Conservation (phyloP, 805 yeast genomes). For the Brettanomyces naardenensis region DNA sequence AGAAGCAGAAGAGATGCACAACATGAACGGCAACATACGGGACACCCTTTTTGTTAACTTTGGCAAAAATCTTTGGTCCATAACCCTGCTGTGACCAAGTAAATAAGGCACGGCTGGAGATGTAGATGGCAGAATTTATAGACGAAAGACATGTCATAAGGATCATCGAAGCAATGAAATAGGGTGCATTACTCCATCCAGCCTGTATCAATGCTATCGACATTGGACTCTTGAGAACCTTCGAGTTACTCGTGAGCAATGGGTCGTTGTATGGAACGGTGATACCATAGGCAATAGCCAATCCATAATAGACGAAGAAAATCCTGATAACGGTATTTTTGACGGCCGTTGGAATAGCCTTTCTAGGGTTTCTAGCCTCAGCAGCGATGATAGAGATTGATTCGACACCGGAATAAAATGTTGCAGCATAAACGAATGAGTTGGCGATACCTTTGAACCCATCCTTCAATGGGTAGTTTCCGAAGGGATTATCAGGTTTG, state of each 20-base stretch:
- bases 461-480: conserved; percentile 22
- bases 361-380: conserved; percentile 48
- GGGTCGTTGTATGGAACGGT: conserved; percentile 47
- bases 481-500: conserved; percentile 27
- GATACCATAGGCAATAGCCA: conserved; percentile 43
- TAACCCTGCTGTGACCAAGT: conserved; percentile 50
- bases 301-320: conserved; percentile 40
- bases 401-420: conserved; percentile 16
- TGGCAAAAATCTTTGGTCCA: conserved; percentile 49
- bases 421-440: conserved; percentile 10
- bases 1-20: conserved; percentile 43
- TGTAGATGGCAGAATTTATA: conserved; percentile 55
- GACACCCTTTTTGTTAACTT: conserved; percentile 46
- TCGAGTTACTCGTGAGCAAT: conserved; percentile 27
- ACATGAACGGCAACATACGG: conserved; percentile 50
- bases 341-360: conserved; percentile 46
- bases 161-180: conserved; percentile 43
- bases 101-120: conserved; percentile 57
- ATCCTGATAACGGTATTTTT: conserved; percentile 47
- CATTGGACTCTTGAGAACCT: conserved; percentile 37
- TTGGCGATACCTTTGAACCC: conserved; percentile 15
- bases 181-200: conserved; percentile 31
- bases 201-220: conserved; percentile 37
- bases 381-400: conserved; percentile 41
- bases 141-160: conserved; percentile 56